Base-by-base conservation (phyloP, 169 alveolate genomes). In the Eimeria brunetti region DNA sequence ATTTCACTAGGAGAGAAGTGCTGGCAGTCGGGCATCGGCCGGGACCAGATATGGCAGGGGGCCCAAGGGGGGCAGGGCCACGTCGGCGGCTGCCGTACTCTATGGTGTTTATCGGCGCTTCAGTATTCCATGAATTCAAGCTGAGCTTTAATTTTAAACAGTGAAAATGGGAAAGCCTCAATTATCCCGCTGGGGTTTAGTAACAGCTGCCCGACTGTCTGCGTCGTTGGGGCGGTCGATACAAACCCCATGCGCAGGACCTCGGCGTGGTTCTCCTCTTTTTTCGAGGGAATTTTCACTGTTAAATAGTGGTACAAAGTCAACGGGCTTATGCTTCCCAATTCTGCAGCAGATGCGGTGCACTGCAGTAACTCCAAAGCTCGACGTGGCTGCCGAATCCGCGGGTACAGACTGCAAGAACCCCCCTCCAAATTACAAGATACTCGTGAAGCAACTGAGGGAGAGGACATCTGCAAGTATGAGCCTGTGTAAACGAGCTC, bases 401-500 rank as follows among this genome's bases (percentile, higher is more conserved):
- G 44, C 75, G 7, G 38, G 24, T 22, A 78, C 88, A 78, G 64
- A 11, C 12, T 1, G 64, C 38, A 49, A 14, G n/a, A 83, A 58
- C 33, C 56, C 58, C 12, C 76, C 76, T n/a, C 36, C 75, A 18
- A 83, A 83, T 41, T 75, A 75, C 36, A 53, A 12, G 49, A 33
- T 27, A 14, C 90, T 83, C 9, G 90, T 83, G 56, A 83, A 83
- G 4, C 41, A 83, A 22, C 90, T 83, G 27, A 83, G 90, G 41
- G 90, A 83, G 38, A 41, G 90, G 16, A 83, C 90, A 53, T 18
- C 90, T 24, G 75, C 0, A 53, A 83, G 90, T 44, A 6, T 83
- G 20, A 56, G 90, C 8, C 73, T 83, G 41, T 83, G 90, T 67
- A 83, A 83, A 44, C 90, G 62, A 56, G 90, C 90, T 3, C 75